Percentiles rank a stretch among this genome's conserved stretches.
Conservation (phyloP, 2,329 filamentous ascomycete genomes). For the Fusarium sp. region DNA sequence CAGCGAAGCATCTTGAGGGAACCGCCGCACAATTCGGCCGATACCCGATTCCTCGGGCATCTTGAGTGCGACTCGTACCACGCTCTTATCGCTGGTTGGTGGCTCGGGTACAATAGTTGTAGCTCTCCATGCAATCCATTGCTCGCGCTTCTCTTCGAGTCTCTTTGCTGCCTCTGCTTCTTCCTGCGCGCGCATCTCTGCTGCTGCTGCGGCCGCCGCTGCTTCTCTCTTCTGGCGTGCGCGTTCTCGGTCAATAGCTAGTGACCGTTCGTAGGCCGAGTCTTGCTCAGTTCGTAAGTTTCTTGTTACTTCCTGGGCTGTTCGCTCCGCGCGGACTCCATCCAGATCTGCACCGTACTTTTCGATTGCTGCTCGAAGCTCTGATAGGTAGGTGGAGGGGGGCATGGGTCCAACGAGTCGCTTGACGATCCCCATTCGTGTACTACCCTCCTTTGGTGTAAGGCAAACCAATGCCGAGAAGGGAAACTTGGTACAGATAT, state of each 20-base stretch:
- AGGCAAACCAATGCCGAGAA: constrained; percentile 88
- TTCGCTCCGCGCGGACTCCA: constrained; percentile 77
- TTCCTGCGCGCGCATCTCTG: constrained; percentile 68
- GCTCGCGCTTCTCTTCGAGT: constrained; percentile 57
- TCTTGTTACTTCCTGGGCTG: constrained; percentile 82
- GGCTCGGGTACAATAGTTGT: constrained; percentile 76
- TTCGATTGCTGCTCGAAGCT: constrained; percentile 76
- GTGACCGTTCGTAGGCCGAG: constrained; percentile 88
- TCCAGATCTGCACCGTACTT: constrained; percentile 81
- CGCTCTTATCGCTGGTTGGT: constrained; percentile 65
- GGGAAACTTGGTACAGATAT: constrained; percentile 91
- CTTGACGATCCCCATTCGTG: constrained; percentile 89
- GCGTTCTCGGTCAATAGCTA: constrained; percentile 88
- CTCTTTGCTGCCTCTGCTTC: constrained; percentile 69
- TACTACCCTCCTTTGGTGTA: constrained; percentile 83
- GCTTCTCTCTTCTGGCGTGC: constrained; percentile 80
- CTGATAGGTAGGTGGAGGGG: constrained; percentile 75
- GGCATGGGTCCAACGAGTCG: constrained; percentile 78
- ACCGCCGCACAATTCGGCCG: constrained; percentile 80
- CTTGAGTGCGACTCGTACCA: constrained; percentile 76
- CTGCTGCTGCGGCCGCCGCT: constrained; percentile 74
- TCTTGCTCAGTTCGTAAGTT: constrained; percentile 89
- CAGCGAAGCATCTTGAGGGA: constrained; percentile 73
- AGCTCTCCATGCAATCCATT: constrained; percentile 86
- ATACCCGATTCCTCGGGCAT: constrained; percentile 69